A percentile compares a stretch with the other conserved stretches of the same genome.
Conservation (phyloP, 108 stramenopile genomes). For the Stephanodiscus triporus region DNA sequence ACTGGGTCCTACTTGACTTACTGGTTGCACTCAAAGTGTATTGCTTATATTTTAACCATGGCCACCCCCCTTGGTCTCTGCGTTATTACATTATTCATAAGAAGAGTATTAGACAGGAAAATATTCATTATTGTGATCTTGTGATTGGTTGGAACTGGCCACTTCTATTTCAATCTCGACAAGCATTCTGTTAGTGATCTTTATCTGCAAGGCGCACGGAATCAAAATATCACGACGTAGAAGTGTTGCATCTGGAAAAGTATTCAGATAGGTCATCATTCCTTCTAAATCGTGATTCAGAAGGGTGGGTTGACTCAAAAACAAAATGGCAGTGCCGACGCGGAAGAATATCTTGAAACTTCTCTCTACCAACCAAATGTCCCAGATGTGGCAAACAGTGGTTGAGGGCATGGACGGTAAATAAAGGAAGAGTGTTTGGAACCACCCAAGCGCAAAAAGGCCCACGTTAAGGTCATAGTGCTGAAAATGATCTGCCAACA, state of each 20-base stretch:
- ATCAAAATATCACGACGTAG: slow-evolving; percentile 87
- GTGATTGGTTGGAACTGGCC: slow-evolving; percentile 30
- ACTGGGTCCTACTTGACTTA: too few relatives aligned
- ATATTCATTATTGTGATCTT: slow-evolving; percentile 7
- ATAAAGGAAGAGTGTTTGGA: slow-evolving; percentile 89
- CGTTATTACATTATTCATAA: slow-evolving; percentile 9
- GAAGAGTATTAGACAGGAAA: background rate
- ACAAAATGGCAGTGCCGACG: slow-evolving; percentile 87
- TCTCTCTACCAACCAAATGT: slow-evolving; percentile 91
- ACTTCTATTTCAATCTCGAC: slow-evolving; percentile 75
- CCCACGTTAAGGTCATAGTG: slow-evolving; percentile 90
- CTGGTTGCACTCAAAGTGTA: too few relatives aligned
- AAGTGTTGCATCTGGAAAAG: slow-evolving; percentile 90
- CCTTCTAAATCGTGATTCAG: slow-evolving; percentile 90
- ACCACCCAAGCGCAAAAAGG: slow-evolving; percentile 90
- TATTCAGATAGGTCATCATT: slow-evolving; percentile 93
- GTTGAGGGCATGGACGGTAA: slow-evolving; percentile 91
- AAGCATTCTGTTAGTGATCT: slow-evolving; percentile 88
- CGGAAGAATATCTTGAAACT: slow-evolving; percentile 91
- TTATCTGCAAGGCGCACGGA: slow-evolving; percentile 88
- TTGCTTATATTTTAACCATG: too few relatives aligned
- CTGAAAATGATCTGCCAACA: slow-evolving; percentile 89
- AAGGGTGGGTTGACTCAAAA: slow-evolving; percentile 86
- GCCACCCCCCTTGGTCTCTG: too few relatives aligned
- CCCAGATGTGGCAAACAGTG: slow-evolving; percentile 92